phyloP scores from a whole-genome alignment of 441 rosid species.

The Adansonia madagascariensis region DNA sequence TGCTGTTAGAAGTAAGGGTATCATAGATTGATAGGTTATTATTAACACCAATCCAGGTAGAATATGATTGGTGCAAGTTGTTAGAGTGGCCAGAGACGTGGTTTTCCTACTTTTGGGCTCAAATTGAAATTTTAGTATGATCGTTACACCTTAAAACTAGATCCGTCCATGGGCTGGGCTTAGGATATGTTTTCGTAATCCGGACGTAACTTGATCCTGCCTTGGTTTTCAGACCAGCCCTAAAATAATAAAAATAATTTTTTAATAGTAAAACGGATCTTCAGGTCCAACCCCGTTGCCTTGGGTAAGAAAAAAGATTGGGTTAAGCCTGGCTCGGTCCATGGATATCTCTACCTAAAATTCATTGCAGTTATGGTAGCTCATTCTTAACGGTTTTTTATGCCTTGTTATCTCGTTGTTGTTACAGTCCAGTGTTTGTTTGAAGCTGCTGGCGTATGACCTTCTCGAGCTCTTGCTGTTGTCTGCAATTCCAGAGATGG shows the following conservation, averaged over 20 bases:
- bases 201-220: no score
- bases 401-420: background rate
- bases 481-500: slow-evolving; percentile 87
- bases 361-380: background rate
- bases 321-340: no score
- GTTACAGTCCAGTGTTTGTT: slow-evolving; percentile 76
- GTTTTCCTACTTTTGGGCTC: background rate
- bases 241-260: no score
- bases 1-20: background rate
- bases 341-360: background rate
- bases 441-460: slow-evolving; percentile 77
- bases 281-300: no score
- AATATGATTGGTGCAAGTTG: slow-evolving; percentile 1
- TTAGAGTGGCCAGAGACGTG: background rate
- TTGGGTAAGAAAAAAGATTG: no score
- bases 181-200: no score
- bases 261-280: no score
- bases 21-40: background rate
- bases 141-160: no score
- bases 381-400: background rate
- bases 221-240: no score
- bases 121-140: no score
- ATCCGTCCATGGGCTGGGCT: no score
- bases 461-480: slow-evolving; percentile 75
- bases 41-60: background rate